Conservation (phyloP, 768 basidiomycete species). For the Tricholoma hemisulphureum region DNA sequence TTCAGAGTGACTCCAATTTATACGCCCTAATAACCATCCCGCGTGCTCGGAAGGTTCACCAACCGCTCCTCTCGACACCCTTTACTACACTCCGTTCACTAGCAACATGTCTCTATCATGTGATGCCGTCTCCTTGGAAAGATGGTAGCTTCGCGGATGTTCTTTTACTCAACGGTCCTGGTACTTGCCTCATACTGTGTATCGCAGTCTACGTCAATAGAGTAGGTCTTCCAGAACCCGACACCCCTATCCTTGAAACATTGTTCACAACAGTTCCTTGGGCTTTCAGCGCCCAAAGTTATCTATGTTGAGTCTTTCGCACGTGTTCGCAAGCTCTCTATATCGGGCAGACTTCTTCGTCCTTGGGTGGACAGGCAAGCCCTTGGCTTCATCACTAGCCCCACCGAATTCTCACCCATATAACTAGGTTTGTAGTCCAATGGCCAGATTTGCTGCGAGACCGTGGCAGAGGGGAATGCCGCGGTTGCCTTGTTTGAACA, state of each 20-base stretch:
- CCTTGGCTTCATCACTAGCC: not conserved
- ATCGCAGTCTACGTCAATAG: constrained; percentile 66
- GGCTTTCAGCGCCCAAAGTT: constrained; percentile 64
- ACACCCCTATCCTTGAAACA: constrained; percentile 5
- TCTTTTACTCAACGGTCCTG: constrained; percentile 90
- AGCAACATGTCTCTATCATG: constrained; percentile 54
- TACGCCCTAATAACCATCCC: constrained; percentile 63
- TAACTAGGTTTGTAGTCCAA: constrained; percentile 78
- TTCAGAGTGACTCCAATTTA: constrained; percentile 33
- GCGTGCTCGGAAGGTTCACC: constrained; percentile 85
- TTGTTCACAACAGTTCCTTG: constrained; percentile 58
- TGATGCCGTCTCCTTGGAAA: constrained; percentile 56
- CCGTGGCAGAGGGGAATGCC: constrained; percentile 46
- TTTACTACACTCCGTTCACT: constrained; percentile 65
- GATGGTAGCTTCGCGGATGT: constrained; percentile 57
- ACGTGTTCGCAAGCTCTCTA: constrained; percentile 73
- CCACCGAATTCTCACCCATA: constrained; percentile 1
- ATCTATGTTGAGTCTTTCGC: constrained; percentile 96
- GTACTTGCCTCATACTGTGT: constrained; percentile 85
- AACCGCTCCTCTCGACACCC: constrained; percentile 68
- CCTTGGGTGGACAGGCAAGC: constrained; percentile 78
- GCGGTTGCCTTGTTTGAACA: constrained; percentile 64
- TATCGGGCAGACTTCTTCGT: constrained; percentile 80
- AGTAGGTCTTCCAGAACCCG: constrained; percentile 42
- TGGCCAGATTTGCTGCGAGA: constrained; percentile 66